Evolutionary conservation across 1,284 basidiomycete genomes (phyloP).

Genomic region (Abortiporus biennis): DNA sequence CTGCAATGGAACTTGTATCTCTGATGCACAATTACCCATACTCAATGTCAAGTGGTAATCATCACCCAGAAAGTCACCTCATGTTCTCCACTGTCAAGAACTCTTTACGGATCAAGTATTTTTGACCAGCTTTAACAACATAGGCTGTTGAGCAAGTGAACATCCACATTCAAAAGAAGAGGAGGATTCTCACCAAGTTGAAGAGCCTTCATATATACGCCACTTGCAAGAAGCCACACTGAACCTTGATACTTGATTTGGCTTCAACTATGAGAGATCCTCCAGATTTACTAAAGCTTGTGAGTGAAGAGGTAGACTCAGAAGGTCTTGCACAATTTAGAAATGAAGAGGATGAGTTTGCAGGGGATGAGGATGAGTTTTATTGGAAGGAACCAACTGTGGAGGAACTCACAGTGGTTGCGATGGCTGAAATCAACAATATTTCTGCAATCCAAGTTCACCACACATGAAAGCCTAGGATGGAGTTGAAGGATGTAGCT

Average conservation of each 20-base stretch:
- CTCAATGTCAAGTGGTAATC: background rate
- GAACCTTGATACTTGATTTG: background rate
- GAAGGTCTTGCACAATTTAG: background rate
- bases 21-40: background rate
- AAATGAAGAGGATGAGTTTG: constrained; percentile 1
- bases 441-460: background rate
- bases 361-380: background rate
- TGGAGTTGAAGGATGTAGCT: constrained; percentile 2
- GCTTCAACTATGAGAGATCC: background rate
- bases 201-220: background rate
- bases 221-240: background rate
- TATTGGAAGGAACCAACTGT: background rate
- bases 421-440: background rate
- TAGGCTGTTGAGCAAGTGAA: background rate
- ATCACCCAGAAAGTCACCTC: background rate
- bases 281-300: background rate
- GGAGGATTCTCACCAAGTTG: background rate
- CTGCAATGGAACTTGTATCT: background rate
- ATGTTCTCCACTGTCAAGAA: background rate
- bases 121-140: background rate
- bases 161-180: background rate
- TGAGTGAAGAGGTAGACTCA: background rate
- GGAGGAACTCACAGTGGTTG: background rate
- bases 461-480: background rate
- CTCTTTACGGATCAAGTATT: background rate